A percentile compares a stretch with the other conserved stretches of the same genome.
phyloP scores from a whole-genome alignment of 164 flowering plant genomes.

The Macadamia tetraphylla region DNA sequence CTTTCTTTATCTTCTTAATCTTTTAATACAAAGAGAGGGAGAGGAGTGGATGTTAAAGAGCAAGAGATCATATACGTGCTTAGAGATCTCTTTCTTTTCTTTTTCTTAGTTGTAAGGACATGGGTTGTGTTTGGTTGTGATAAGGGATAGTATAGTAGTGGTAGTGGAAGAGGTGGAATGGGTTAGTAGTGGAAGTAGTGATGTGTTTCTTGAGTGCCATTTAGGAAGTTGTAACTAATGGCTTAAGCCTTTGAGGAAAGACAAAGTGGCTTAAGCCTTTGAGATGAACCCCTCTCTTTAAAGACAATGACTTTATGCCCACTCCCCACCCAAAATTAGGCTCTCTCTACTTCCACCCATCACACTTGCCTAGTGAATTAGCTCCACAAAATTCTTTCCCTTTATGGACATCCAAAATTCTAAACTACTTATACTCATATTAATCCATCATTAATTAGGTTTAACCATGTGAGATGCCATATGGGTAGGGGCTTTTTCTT shows the following conservation, averaged over 20 bases:
- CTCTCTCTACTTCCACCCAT: background rate
- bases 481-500: too few relatives aligned
- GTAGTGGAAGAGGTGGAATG: slow-evolving; percentile 1
- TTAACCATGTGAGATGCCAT: too few relatives aligned
- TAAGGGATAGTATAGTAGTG: background rate
- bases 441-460: too few relatives aligned
- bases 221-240: slow-evolving; percentile 9
- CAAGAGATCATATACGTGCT: too few relatives aligned
- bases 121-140: too few relatives aligned
- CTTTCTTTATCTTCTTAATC: background rate
- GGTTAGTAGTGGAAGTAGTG: slow-evolving; percentile 3
- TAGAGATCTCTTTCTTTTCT: too few relatives aligned
- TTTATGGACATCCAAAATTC: too few relatives aligned
- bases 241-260: background rate
- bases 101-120: too few relatives aligned
- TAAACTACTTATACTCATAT: too few relatives aligned
- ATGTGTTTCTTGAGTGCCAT: slow-evolving; percentile 10
- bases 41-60: slow-evolving; percentile 1
- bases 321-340: slow-evolving; percentile 21
- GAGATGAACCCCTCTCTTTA: background rate
- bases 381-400: background rate
- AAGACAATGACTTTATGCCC: slow-evolving; percentile 18
- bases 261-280: background rate
- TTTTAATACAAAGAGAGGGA: background rate
- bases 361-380: slow-evolving; percentile 6